A percentile compares a stretch with the other conserved stretches of the same genome.
Conservation (phyloP, 2,329 filamentous ascomycete genomes). For the Diplodia sapinea region DNA sequence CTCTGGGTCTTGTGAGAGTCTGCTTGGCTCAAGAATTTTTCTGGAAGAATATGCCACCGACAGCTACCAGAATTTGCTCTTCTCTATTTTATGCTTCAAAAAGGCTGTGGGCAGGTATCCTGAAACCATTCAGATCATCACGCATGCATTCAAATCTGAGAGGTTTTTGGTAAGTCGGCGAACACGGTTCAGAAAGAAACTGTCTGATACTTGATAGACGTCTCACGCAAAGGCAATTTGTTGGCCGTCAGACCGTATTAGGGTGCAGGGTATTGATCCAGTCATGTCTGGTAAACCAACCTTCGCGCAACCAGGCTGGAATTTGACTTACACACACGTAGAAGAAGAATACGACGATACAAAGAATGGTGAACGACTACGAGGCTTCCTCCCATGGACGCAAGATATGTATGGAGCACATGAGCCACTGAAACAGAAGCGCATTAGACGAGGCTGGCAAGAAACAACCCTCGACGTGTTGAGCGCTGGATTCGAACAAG, state of each 20-base stretch:
- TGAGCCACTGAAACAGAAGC: slow-evolving; percentile 46
- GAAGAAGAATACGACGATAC: slow-evolving; percentile 45
- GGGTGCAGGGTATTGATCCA: slow-evolving; percentile 55
- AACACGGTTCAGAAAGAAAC: background rate
- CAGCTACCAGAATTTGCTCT: slow-evolving; percentile 83
- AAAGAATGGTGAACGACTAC: slow-evolving; percentile 44
- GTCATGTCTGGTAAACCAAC: slow-evolving; percentile 43
- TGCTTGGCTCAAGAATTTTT: slow-evolving; percentile 55
- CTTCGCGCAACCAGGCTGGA: no score
- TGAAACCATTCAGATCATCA: slow-evolving; percentile 50
- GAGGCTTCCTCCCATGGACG: slow-evolving; percentile 48
- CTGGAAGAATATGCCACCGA: slow-evolving; percentile 78
- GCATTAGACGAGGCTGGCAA: slow-evolving; percentile 50
- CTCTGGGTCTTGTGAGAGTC: slow-evolving; percentile 36
- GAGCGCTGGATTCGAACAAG: slow-evolving; percentile 39
- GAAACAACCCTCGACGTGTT: slow-evolving; percentile 35
- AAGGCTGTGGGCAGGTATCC: slow-evolving; percentile 50
- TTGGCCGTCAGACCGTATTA: slow-evolving; percentile 50
- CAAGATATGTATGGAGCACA: slow-evolving; percentile 49
- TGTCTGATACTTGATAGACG: background rate
- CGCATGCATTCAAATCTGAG: slow-evolving; percentile 55
- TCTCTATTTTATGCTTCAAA: slow-evolving; percentile 67
- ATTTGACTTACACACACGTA: slow-evolving; percentile 19
- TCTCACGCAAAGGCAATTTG: slow-evolving; percentile 44
- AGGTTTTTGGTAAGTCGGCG: slow-evolving; percentile 42